Evolutionary conservation across 1,284 basidiomycete genomes (phyloP).

Genomic region (Apiotrichum gracile): DNA sequence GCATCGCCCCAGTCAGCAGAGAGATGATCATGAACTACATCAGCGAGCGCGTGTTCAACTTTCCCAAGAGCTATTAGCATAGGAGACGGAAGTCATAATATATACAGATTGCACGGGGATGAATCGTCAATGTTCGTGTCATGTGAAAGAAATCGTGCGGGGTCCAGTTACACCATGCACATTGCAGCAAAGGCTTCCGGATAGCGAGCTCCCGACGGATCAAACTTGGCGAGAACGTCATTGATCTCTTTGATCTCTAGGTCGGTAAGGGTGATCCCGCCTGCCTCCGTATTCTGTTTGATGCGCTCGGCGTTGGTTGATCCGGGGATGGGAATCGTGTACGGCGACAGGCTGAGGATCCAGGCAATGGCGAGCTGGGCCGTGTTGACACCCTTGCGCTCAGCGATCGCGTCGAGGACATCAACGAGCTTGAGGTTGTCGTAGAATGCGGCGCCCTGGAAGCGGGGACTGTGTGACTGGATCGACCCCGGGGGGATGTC

Average conservation of each 20-base stretch:
- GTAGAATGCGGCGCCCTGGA: constrained; percentile 50
- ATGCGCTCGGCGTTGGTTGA: constrained; percentile 50
- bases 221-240: constrained; percentile 41
- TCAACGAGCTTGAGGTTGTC: constrained; percentile 57
- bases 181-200: constrained; percentile 4
- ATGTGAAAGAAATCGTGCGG: too few relatives aligned
- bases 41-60: constrained; percentile 13
- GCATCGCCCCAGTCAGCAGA: constrained; percentile 13
- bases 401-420: constrained; percentile 48
- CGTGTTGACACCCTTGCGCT: constrained; percentile 52
- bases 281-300: constrained; percentile 50
- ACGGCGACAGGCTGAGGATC: constrained; percentile 41
- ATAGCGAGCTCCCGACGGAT: constrained; percentile 26
- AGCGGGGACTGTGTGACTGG: constrained; percentile 23
- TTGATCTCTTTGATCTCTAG: constrained; percentile 45
- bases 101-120: too few relatives aligned
- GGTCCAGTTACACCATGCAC: too few relatives aligned
- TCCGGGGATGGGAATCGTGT: constrained; percentile 53
- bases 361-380: constrained; percentile 60
- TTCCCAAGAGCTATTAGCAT: constrained; percentile 18
- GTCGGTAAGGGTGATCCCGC: constrained; percentile 47
- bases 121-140: too few relatives aligned
- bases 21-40: constrained; percentile 20
- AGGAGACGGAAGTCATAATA: background rate
- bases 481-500: constrained; percentile 51